phyloP scores from a whole-genome alignment of 2,329 filamentous ascomycete species.

The Epichloe glyceriae region DNA sequence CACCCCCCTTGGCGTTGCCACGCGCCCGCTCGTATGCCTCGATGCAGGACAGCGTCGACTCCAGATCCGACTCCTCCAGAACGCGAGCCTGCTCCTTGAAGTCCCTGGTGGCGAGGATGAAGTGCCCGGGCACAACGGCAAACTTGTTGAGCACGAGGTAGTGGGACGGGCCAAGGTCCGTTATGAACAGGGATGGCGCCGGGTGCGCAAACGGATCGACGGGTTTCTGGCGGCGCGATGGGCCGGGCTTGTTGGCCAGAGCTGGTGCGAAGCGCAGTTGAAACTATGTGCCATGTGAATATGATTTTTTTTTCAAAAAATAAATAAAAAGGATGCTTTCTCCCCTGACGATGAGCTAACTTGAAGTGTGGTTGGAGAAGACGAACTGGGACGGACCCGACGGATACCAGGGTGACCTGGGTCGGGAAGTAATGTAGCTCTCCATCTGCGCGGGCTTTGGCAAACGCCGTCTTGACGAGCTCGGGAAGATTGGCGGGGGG shows the following conservation, averaged over 20 bases:
- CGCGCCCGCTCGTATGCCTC: slow-evolving; percentile 33
- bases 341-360: not conserved
- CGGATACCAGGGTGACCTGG: slow-evolving; percentile 34
- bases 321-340: not conserved
- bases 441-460: slow-evolving; percentile 31
- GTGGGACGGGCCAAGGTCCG: slow-evolving; percentile 40
- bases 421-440: slow-evolving; percentile 43
- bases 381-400: slow-evolving; percentile 31
- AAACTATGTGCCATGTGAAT: slow-evolving; percentile 34
- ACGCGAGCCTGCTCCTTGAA: slow-evolving; percentile 53
- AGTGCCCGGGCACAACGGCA: slow-evolving; percentile 56
- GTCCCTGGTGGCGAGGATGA: slow-evolving; percentile 54
- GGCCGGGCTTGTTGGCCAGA: slow-evolving; percentile 50
- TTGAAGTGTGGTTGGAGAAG: not conserved
- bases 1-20: not conserved
- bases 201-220: slow-evolving; percentile 56
- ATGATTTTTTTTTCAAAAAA: not conserved
- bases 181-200: slow-evolving; percentile 36
- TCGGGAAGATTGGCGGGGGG: slow-evolving; percentile 37
- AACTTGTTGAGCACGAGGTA: slow-evolving; percentile 64
- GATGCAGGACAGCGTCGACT: slow-evolving; percentile 48
- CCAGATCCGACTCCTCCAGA: slow-evolving; percentile 47
- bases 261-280: slow-evolving; percentile 60
- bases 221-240: slow-evolving; percentile 21
- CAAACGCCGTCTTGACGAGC: slow-evolving; percentile 37